These are phyloP conservation scores for Gossypium laxum DNA, from an alignment of 441 rosid species.

Conservation along the genomic window DNA sequence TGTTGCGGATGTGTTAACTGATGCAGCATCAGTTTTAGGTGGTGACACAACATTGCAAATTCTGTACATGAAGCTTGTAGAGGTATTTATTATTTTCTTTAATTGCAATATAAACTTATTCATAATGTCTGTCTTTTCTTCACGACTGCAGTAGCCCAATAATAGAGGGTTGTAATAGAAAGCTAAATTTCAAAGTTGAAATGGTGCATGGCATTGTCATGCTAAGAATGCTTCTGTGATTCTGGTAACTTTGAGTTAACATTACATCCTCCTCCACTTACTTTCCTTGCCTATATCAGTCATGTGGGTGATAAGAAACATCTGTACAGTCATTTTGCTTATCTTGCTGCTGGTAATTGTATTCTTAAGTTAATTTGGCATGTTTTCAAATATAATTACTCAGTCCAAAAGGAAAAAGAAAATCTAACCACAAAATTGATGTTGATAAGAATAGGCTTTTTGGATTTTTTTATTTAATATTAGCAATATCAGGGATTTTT, in stretches of 20 bases:
- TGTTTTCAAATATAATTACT: background rate
- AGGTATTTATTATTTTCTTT: constrained; percentile 42
- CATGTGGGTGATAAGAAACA: background rate
- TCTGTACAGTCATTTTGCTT: background rate
- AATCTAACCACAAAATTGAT: background rate
- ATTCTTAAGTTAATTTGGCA: background rate
- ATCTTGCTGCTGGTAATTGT: background rate
- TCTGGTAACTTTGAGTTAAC: background rate
- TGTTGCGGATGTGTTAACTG: constrained; percentile 89
- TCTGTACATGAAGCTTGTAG: constrained; percentile 76
- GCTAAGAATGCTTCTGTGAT: background rate
- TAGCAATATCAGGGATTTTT: background rate
- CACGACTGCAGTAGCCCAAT: background rate
- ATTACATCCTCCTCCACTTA: background rate
- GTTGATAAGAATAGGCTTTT: background rate
- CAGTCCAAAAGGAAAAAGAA: background rate
- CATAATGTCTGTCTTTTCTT: background rate
- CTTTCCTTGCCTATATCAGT: background rate
- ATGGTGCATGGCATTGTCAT: background rate
- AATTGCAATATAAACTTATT: background rate
- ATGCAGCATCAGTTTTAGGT: constrained; percentile 86
- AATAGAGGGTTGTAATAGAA: background rate
- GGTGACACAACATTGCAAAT: constrained; percentile 83
- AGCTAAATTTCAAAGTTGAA: background rate
- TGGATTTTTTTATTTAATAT: background rate